Evolutionary conservation across 1,284 basidiomycete species (phyloP).

Genomic region (Rugosomyces carneus): DNA sequence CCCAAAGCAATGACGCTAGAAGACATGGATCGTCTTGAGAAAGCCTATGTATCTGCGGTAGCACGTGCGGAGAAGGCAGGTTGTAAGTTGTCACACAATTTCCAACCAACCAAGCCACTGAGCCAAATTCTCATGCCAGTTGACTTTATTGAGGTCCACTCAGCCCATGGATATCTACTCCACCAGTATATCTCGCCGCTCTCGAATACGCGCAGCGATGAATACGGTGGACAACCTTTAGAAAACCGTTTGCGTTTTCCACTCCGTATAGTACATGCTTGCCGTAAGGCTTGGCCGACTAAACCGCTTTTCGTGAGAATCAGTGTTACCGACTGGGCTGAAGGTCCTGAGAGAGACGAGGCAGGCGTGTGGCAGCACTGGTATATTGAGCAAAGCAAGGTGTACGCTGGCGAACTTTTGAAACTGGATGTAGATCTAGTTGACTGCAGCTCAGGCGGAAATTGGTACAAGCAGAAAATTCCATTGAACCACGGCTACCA

Average conservation of each 20-base stretch:
- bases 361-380: constrained; percentile 59
- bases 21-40: constrained; percentile 55
- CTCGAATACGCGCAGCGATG: constrained; percentile 64
- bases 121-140: constrained; percentile 27
- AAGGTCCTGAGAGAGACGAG: constrained; percentile 54
- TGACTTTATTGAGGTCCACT: constrained; percentile 81
- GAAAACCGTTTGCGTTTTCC: constrained; percentile 70
- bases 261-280: constrained; percentile 47
- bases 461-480: constrained; percentile 59
- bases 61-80: constrained; percentile 57
- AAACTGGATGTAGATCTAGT: constrained; percentile 67
- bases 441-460: constrained; percentile 67
- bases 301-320: constrained; percentile 74
- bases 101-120: background rate
- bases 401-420: constrained; percentile 50
- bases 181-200: constrained; percentile 65
- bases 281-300: constrained; percentile 52
- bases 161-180: constrained; percentile 61
- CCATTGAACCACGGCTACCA: constrained; percentile 59
- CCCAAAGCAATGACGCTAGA: constrained; percentile 48
- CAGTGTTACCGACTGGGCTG: constrained; percentile 76
- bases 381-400: constrained; percentile 73
- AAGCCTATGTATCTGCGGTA: constrained; percentile 61
- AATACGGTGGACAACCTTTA: constrained; percentile 65
- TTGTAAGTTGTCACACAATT: constrained; percentile 35